These are phyloP conservation scores for Alnus rubra DNA, from an alignment of 306 rosid genomes.

Conservation along the genomic window DNA sequence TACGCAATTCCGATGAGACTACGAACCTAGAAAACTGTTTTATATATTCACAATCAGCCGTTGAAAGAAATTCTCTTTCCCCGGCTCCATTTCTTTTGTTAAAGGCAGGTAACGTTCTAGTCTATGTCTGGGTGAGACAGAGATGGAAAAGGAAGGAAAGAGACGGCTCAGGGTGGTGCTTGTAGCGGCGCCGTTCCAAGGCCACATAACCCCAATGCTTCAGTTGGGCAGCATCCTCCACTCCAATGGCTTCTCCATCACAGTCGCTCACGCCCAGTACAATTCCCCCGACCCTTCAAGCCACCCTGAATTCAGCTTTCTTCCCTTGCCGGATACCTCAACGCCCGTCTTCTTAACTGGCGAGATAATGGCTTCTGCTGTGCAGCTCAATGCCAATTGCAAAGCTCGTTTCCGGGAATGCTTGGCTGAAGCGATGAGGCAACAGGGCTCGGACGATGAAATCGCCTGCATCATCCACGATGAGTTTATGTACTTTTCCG, in stretches of 20 bases:
- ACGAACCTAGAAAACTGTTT: no score
- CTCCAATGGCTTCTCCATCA: constrained; percentile 47
- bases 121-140: no score
- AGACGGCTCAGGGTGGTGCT: constrained; percentile 22
- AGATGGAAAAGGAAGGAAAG: constrained; percentile 25
- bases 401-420: constrained; percentile 26
- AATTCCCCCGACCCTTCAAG: constrained; percentile 40
- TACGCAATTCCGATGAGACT: no score
- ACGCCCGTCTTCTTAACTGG: constrained; percentile 27
- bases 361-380: neutral
- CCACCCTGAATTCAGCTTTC: constrained; percentile 33
- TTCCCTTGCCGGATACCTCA: constrained; percentile 38
- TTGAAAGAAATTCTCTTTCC: no score
- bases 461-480: constrained; percentile 43
- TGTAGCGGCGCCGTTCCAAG: constrained; percentile 34
- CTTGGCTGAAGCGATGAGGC: constrained; percentile 6
- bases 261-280: constrained; percentile 37
- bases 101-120: no score
- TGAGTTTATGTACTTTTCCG: constrained; percentile 27
- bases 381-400: constrained; percentile 24
- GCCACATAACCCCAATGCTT: constrained; percentile 45
- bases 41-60: no score
- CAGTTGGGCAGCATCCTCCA: constrained; percentile 41
- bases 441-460: constrained; percentile 18
- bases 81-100: no score